Base-by-base conservation (phyloP, 2,329 filamentous ascomycete genomes). In the Colletotrichum destructivum region DNA sequence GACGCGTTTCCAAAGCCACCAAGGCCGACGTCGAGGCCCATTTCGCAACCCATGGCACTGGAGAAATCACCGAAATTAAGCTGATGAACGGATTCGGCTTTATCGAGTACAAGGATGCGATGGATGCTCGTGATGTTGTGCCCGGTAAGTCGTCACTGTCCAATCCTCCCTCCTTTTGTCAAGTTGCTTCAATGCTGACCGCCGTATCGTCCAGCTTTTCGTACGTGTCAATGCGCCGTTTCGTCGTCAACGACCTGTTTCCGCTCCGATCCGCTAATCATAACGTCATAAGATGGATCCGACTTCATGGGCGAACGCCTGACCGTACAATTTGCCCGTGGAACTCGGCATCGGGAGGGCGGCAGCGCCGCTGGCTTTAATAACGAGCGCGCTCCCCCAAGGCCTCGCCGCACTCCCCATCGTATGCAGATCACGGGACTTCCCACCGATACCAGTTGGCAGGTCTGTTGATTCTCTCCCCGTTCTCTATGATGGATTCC, bases 31-130 rank as follows among this genome's bases (percentile, higher is more conserved):
- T 99, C 82, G 95, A 98, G 86, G 91, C 92, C 79, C 96, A 98
- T 84, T 99, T 99, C 86, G 92, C 92, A 82, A 94, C 92, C 80
- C 95, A 98, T 91, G 96, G 96, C 81, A 96, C 95, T 78, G 96
- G 96, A 83, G 95, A 98, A 83, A 98, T 99, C 82, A 96, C 93
- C 77, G 96, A 99, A 87, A 96, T 99, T 87, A 99, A 99, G 88
- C 91, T 99, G 75, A 99, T 99, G 96, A 98, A 98, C 82, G 96
- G 96, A 80, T 99, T 99, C 82, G 96, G 96, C 82, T 99, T 99
- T 88, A 98, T 99, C 82, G 96, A 99, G 84, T 99, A 98, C 85
- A 97, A 98, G 84, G 96, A 98, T 86, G 91, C 95, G 71, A 94
- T 98, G 93, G 96, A 99, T 86, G 96, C 96, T 77, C 93, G 96